Evolutionary conservation across 441 rosid species (phyloP).

Genomic region (Gossypium schwendimanii): DNA sequence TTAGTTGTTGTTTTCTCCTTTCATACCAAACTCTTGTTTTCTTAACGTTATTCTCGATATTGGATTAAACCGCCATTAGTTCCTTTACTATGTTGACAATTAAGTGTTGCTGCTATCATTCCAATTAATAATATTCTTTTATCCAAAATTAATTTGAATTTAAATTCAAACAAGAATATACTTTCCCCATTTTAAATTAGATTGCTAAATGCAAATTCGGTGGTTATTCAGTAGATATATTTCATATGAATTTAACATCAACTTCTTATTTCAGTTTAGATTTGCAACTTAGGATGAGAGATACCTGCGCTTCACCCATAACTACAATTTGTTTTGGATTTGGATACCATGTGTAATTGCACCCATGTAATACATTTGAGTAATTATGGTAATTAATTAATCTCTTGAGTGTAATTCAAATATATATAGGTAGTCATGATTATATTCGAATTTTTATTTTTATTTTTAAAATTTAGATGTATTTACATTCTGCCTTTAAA

Average conservation of each 20-base stretch:
- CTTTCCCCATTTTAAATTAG: too few relatives aligned
- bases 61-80: background rate
- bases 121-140: background rate
- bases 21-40: background rate
- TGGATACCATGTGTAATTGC: too few relatives aligned
- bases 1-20: background rate
- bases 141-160: background rate
- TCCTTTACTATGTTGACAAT: background rate
- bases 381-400: too few relatives aligned
- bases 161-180: background rate
- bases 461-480: too few relatives aligned
- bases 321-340: too few relatives aligned
- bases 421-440: too few relatives aligned
- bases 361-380: too few relatives aligned
- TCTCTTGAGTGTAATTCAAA: too few relatives aligned
- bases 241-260: background rate
- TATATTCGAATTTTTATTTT: too few relatives aligned
- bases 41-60: background rate
- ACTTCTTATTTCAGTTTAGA: background rate
- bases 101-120: background rate
- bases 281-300: background rate
- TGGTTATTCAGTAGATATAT: background rate
- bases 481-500: too few relatives aligned
- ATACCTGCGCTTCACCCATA: background rate
- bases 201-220: background rate